Percentiles rank a stretch among this genome's conserved stretches.
These are phyloP conservation scores for Solanum ossicruentum DNA, from an alignment of 257 asterid genomes.

Conservation along the genomic window DNA sequence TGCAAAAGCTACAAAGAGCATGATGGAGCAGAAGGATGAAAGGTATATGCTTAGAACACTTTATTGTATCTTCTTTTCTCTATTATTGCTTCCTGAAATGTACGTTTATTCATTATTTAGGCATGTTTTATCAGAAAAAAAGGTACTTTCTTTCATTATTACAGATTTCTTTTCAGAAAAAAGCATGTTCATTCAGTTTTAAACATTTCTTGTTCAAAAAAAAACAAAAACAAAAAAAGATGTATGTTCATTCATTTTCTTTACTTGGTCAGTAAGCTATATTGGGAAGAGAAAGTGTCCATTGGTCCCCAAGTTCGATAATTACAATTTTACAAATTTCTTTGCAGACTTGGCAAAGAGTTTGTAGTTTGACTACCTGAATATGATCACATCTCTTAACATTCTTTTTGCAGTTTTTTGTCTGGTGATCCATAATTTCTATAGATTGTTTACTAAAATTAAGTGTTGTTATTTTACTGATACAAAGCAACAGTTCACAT, in stretches of 20 bases:
- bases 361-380: background rate
- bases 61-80: background rate
- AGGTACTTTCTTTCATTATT: background rate
- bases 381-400: background rate
- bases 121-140: background rate
- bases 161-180: background rate
- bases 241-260: background rate
- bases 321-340: background rate
- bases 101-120: background rate
- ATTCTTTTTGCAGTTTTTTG: background rate
- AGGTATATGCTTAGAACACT: conserved; percentile 24
- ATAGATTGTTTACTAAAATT: background rate
- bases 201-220: background rate
- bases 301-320: background rate
- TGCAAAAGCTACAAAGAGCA: conserved; percentile 67
- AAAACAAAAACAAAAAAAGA: background rate
- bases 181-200: background rate
- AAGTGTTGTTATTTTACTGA: background rate
- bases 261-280: background rate
- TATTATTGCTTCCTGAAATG: background rate
- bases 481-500: background rate
- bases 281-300: background rate
- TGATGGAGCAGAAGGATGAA: conserved; percentile 99
- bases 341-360: background rate
- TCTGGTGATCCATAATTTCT: background rate